Conservation (phyloP, 1,284 basidiomycete genomes). For the Marasmius oreades region DNA sequence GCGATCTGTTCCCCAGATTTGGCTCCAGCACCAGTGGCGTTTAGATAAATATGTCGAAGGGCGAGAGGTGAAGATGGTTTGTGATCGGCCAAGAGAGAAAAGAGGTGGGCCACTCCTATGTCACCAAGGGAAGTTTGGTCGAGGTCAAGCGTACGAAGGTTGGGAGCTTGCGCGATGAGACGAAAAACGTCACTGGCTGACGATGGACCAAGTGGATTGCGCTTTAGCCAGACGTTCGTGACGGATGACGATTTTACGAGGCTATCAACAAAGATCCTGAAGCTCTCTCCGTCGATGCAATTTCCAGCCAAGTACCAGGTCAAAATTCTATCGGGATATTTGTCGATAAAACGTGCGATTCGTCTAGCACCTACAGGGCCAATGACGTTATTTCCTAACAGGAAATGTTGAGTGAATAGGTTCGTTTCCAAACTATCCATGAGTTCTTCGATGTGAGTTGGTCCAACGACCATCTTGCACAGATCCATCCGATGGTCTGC, state of each 20-base stretch:
- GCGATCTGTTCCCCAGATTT: conserved; percentile 13
- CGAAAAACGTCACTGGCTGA: conserved; percentile 14
- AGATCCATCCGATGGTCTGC: conserved; percentile 18
- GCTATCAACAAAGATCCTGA: conserved; percentile 15
- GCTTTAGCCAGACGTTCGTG: conserved; percentile 19
- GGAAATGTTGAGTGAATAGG: conserved; percentile 15
- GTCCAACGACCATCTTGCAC: conserved; percentile 21
- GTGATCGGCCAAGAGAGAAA: conserved; percentile 11
- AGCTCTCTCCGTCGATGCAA: conserved; percentile 14
- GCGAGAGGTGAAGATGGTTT: conserved; percentile 7
- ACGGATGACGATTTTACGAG: conserved; percentile 15
- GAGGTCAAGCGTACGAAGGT: conserved; percentile 16
- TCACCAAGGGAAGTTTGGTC: conserved; percentile 17
- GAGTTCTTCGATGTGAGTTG: conserved; percentile 18
- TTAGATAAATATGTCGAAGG: conserved; percentile 16
- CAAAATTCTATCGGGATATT: conserved; percentile 17
- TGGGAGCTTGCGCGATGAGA: conserved; percentile 15
- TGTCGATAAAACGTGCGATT: conserved; percentile 16
- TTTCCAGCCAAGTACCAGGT: conserved; percentile 21
- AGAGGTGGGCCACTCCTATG: conserved; percentile 12
- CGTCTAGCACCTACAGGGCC: conserved; percentile 16
- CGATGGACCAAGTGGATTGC: conserved; percentile 16
- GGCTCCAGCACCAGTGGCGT: conserved; percentile 13
- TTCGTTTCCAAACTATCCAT: conserved; percentile 18
- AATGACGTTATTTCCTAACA: conserved; percentile 20